phyloP scores from a whole-genome alignment of 306 rosid genomes.

The Carpinus fangiana region DNA sequence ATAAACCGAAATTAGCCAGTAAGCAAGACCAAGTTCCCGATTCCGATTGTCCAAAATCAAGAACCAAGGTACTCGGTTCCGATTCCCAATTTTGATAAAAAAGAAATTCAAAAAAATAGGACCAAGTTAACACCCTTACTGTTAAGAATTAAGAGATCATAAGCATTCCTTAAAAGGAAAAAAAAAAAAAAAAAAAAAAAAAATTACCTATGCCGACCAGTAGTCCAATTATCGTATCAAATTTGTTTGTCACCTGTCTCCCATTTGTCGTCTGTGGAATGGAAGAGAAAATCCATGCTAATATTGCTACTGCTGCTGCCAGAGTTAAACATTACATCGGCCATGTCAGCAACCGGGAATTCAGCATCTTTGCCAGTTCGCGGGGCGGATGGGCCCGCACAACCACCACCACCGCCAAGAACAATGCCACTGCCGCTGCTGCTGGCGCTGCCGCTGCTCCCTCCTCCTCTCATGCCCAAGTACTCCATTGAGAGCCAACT shows the following conservation, averaged over 20 bases:
- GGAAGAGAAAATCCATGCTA: constrained; percentile 65
- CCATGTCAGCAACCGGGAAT: constrained; percentile 57
- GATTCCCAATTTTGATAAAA: no score
- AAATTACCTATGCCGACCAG: neutral
- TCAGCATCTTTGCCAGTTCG: constrained; percentile 38
- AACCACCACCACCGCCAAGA: neutral
- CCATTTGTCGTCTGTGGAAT: constrained; percentile 25
- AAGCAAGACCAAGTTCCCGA: no score
- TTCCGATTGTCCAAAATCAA: no score
- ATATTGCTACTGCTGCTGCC: constrained; percentile 47
- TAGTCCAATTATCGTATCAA: neutral
- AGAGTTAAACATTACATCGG: constrained; percentile 66
- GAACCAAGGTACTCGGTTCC: no score
- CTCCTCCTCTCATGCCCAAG: constrained; percentile 13
- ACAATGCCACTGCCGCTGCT: neutral
- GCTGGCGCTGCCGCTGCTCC: neutral
- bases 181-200: no score
- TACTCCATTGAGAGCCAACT: constrained; percentile 37
- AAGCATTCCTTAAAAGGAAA: no score
- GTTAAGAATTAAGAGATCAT: no score
- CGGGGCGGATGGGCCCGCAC: constrained; percentile 32
- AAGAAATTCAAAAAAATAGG: no score
- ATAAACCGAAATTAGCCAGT: no score
- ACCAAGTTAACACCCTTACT: no score
- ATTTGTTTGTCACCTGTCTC: constrained; percentile 41